Evolutionary conservation across 345 rosid species (phyloP), one percentile per base, ranked within the genome.

Genomic region (Eucalyptus sp.): DNA sequence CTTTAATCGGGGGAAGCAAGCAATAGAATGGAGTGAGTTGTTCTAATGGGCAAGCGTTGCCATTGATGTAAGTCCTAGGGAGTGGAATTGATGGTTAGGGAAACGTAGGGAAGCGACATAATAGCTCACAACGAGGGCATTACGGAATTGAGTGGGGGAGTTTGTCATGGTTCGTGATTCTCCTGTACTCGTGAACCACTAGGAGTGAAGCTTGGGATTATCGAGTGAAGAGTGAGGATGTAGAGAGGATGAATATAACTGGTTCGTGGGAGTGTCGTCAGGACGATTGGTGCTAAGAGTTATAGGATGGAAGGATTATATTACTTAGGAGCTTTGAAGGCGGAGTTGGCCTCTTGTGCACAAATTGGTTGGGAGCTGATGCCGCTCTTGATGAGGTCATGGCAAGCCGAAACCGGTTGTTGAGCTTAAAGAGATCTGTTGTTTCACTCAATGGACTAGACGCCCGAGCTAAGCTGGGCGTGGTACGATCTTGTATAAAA

Each of bases 181-280:
- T 51, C 22, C 0, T 1, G 0, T 51, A 51, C 54, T 2, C 1
- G 0, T 51, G 54, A 51, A 0, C 8, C 20, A 0, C 17, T 51
- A 1, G 20, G 22, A 51, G 22, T 51, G 8, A 16, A 16, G 20
- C 2, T 51, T 51, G 0, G 8, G 54, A 8, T 51, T 51, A 51
- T 51, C 4, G 1, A 51, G 54, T 51, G 54, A 51, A 51, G 22
- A 51, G 54, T 51, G 0, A 51, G 20, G 54, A 51, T 0, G 8
- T 51, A 51, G 54, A 51, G 8, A 16, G 1, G 22, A 51, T 16
- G 54, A 16, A 51, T 1, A 51, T 8, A 16, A 51, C 8, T 51
- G 4, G 22, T 51, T 1, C 8, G 22, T 51, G 1, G 7, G 22
- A 51, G 54, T 51, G 22, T 20, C 54, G 0, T 51, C 22, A 0